A percentile compares a stretch with the other conserved stretches of the same genome.
phyloP scores from a whole-genome alignment of 2,329 filamentous ascomycete genomes.

The Claviceps paspali region DNA sequence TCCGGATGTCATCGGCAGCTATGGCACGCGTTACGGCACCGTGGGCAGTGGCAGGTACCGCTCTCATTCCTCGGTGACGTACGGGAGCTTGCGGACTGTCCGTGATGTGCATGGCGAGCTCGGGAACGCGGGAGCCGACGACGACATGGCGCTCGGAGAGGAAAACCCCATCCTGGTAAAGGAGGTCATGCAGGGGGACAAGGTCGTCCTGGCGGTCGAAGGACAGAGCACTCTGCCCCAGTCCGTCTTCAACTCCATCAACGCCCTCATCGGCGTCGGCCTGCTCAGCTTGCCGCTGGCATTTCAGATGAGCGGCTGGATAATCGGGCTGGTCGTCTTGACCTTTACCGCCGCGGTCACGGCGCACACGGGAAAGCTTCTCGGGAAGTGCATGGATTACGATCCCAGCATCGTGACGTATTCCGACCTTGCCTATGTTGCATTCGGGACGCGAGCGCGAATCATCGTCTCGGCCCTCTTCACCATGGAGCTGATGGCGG shows the following conservation, averaged over 20 bases:
- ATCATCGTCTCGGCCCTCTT: slow-evolving; percentile 75
- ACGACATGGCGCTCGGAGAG: slow-evolving; percentile 13
- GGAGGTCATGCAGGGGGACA: slow-evolving; percentile 77
- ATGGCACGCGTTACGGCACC: slow-evolving; percentile 42
- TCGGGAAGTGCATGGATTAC: slow-evolving; percentile 78
- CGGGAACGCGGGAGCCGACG: slow-evolving; percentile 10
- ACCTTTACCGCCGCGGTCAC: slow-evolving; percentile 61
- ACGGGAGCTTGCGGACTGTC: slow-evolving; percentile 13
- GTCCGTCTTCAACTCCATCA: slow-evolving; percentile 92
- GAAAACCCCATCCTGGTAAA: slow-evolving; percentile 70
- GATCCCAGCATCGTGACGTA: slow-evolving; percentile 82
- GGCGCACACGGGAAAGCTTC: slow-evolving; percentile 68
- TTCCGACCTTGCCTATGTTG: slow-evolving; percentile 82
- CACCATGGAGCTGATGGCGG: slow-evolving; percentile 71
- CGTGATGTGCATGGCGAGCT: slow-evolving; percentile 29
- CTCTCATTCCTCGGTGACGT: slow-evolving; percentile 30
- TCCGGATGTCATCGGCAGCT: slow-evolving; percentile 57
- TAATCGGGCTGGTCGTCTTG: slow-evolving; percentile 65
- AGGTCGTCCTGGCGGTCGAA: slow-evolving; percentile 67
- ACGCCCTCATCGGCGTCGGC: slow-evolving; percentile 81
- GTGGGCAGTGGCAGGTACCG: slow-evolving; percentile 19
- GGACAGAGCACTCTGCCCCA: slow-evolving; percentile 92
- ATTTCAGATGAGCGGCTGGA: slow-evolving; percentile 76
- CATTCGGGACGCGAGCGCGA: slow-evolving; percentile 70
- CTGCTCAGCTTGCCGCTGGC: slow-evolving; percentile 79